Evolutionary conservation across 176 grass and related monocot genomes (phyloP), one percentile per base, ranked within the genome.

Genomic region (Typha latifolia): DNA sequence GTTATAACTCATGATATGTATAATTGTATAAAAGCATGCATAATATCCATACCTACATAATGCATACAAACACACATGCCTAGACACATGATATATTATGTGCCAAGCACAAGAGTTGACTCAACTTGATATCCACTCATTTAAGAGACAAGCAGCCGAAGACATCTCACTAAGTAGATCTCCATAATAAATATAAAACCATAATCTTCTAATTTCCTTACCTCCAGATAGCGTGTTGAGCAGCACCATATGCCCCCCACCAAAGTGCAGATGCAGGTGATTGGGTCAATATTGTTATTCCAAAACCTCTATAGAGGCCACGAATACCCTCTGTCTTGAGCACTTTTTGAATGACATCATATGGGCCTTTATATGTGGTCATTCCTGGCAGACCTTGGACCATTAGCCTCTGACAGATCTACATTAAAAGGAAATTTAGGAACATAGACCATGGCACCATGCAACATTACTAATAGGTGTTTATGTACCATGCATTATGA

Each of bases 361-460:
- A 82, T 43, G 94, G 85, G 16, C 94, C 94, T 26, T 84, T 78
- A 61, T 89, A 92, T 72, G 48, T 86, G 3, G 81, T 56, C 83
- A 90, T 84, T 63, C 85, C 94, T 43, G 85, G 85, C 22, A 97
- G 78, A 73, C 94, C 94, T 84, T 97, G 94, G 34, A 82, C 85
- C 94, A 97, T 97, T 71, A 97, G 77, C 65, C 83, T 97, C 66
- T 92, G 88, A 66, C 88, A 97, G 84, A 92, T 82, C 93, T 96
- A 55, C 7, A 61, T 34, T 14, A 32, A 52, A 15, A 82, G 43
- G 15, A 66, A 77, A 59, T 59, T 59, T 19, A 9, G 20, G 49
- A 63, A 51, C 4, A 31, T 19, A 20, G 32, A 10, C 14, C 14
- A 18, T 56, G 14, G 37, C 9, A 43, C 37, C 37, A 43, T 43